These are phyloP conservation scores for Meyerozyma carpophila DNA, from an alignment of 1,139 yeast genomes.

Conservation along the genomic window DNA sequence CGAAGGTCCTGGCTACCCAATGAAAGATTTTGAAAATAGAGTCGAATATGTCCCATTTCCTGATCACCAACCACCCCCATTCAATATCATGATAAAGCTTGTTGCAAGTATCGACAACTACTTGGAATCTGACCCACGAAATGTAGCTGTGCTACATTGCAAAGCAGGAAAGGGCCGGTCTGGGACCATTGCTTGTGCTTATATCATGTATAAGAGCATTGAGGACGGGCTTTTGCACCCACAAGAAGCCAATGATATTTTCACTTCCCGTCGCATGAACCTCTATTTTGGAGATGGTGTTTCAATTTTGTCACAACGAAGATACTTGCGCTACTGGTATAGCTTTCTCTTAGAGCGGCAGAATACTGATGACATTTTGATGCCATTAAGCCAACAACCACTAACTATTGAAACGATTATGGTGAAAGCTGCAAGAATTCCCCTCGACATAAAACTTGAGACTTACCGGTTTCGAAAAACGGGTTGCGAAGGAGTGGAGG, in stretches of 20 bases:
- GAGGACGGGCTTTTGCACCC: constrained; percentile 16
- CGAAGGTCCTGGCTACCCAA: constrained; percentile 41
- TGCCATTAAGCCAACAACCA: neutral
- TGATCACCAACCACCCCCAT: constrained; percentile 77
- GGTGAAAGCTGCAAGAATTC: neutral
- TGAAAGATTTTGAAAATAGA: constrained; percentile 26
- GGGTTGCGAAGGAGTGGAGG: neutral
- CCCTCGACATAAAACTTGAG: neutral
- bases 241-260: constrained; percentile 43
- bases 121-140: constrained; percentile 21
- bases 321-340: constrained; percentile 62
- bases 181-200: constrained; percentile 72
- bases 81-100: constrained; percentile 40
- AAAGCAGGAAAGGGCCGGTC: constrained; percentile 91
- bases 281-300: constrained; percentile 60
- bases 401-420: neutral
- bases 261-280: constrained; percentile 57
- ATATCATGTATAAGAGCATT: constrained; percentile 46
- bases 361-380: neutral
- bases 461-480: neutral
- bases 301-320: constrained; percentile 61
- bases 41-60: constrained; percentile 50
- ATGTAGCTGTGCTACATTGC: constrained; percentile 76
- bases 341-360: constrained; percentile 1
- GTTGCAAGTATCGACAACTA: constrained; percentile 43